These are phyloP conservation scores for Colletotrichum acutatum DNA, from an alignment of 2,329 filamentous ascomycete genomes.

Conservation along the genomic window DNA sequence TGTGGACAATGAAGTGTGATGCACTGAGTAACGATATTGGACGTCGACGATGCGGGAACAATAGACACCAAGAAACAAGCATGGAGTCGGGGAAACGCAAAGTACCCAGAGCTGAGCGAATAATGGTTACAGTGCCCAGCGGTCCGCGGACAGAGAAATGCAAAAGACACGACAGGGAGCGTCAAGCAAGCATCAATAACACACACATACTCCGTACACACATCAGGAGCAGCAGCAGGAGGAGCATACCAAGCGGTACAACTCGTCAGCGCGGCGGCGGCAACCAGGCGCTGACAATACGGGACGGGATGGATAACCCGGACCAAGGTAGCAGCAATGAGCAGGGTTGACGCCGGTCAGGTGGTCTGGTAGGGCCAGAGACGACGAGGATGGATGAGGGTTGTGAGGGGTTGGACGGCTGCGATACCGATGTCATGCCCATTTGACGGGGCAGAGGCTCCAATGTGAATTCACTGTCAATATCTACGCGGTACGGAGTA, in stretches of 20 bases:
- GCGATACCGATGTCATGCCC: background rate
- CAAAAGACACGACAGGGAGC: background rate
- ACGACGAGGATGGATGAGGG: background rate
- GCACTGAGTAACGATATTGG: background rate
- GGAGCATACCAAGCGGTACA: background rate
- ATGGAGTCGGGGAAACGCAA: background rate
- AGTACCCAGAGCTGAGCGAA: background rate
- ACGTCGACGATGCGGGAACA: background rate
- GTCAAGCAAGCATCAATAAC: background rate
- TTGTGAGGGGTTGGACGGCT: conserved; percentile 2
- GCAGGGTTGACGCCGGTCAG: conserved; percentile 28
- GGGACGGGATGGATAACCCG: conserved; percentile 15
- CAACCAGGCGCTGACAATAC: conserved; percentile 10
- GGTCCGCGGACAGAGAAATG: background rate
- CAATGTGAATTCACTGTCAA: background rate
- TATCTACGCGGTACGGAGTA: background rate
- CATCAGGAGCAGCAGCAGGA: background rate
- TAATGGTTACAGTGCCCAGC: background rate
- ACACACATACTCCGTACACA: background rate
- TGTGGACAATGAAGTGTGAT: background rate
- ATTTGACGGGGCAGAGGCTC: background rate
- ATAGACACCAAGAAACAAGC: background rate
- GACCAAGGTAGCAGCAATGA: conserved; percentile 12
- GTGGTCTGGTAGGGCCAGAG: conserved; percentile 23
- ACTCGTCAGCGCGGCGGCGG: background rate